Base-by-base conservation (phyloP, 768 basidiomycete species). In the Suillus placidus region DNA sequence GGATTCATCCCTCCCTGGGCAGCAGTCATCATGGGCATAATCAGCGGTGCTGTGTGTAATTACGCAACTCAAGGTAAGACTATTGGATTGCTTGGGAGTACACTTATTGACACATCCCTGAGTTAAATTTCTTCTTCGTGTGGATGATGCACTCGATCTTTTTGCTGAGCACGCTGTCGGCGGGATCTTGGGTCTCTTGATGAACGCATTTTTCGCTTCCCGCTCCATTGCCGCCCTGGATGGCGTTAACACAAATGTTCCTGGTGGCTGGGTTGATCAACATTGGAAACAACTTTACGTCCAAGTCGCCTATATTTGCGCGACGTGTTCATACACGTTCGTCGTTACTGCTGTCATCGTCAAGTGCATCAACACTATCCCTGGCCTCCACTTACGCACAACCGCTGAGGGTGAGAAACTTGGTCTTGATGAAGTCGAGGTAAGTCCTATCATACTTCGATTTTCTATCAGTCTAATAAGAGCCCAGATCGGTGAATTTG, bases 121-220 rank as follows among this genome's bases (percentile, higher is more conserved):
- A 92, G 90, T 90, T 30, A 92, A 93, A 77, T 84, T 85, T 68
- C 71, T 91, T 40, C 66, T 95, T 62, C 78, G 80, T 20, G 85
- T 95, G 63, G 95, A 97, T 73, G 95, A 97, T 72, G 88, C 94
- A 0, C 88, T 97, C 60, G 95, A 98, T 83, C 85, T 95, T 54
- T 96, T 94, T 74, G 94, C 95, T 20, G 89, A 93, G 71, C 95
- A 97, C 80, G 95, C 90, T 43, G 79, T 96, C 47, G 94, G 93
- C 8, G 93, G 94, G 32, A 86, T 93, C 47, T 77, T 92, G 61
- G 95, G 93, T 51, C 82, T 92, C 18, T 73, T 93, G 57, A 68
- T 83, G 69, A 94, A 91, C 64, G 93, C 79, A 18, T 83, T 95
- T 70, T 94, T 95, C 70, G 94, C 89, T 18, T 86, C 89, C 26